These are phyloP conservation scores for Coemansia sp. DNA, from an alignment of 192 early-diverging fungal genomes.

Conservation along the genomic window DNA sequence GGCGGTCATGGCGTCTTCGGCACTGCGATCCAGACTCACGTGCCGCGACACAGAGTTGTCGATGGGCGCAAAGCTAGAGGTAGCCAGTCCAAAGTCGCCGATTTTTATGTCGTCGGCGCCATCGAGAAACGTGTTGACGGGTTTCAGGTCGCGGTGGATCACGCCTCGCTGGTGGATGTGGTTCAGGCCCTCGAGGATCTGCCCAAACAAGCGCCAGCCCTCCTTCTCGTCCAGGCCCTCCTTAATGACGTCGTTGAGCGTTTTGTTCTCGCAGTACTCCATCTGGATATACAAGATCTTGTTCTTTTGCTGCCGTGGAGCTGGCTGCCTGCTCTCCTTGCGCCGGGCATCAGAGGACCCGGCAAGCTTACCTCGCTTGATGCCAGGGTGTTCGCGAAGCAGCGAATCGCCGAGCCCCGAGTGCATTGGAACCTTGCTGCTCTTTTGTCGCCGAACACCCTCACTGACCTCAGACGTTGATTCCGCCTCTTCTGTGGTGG, in stretches of 20 bases:
- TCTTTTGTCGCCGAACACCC: neutral
- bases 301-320: neutral
- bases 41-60: constrained; percentile 24
- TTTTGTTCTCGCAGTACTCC: constrained; percentile 98
- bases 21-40: constrained; percentile 30
- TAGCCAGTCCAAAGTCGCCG: constrained; percentile 95
- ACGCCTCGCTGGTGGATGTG: constrained; percentile 90
- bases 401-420: neutral
- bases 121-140: constrained; percentile 71
- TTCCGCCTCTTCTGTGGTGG: constrained; percentile 2
- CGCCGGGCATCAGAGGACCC: neutral
- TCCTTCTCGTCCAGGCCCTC: constrained; percentile 78
- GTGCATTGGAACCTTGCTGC: neutral
- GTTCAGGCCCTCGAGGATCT: constrained; percentile 88
- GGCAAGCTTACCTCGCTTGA: neutral
- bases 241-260: constrained; percentile 82
- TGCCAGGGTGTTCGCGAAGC: constrained; percentile 2
- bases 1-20: constrained; percentile 69
- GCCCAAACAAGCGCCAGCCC: constrained; percentile 83
- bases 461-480: constrained; percentile 1
- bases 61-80: constrained; percentile 54
- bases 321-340: neutral
- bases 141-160: constrained; percentile 76
- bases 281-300: constrained; percentile 93
- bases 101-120: constrained; percentile 67